Evolutionary conservation across 2,329 filamentous ascomycete genomes (phyloP), one percentile per base, ranked within the genome.

Genomic region (Tolypocladium amazonense): DNA sequence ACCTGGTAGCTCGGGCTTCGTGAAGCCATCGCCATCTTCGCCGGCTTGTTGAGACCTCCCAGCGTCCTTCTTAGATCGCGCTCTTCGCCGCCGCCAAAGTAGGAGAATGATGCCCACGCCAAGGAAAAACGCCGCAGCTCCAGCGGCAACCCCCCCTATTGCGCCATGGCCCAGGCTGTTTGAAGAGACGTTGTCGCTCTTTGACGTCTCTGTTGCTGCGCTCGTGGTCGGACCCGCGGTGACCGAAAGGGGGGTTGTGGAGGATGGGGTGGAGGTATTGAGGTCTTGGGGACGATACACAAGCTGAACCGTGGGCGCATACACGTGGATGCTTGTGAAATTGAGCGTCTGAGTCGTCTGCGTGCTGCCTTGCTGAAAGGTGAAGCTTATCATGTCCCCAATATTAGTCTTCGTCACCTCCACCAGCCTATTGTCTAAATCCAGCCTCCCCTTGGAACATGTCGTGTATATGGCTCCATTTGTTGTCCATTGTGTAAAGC

Each of bases 241-340:
- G 15, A 15, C 38, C 8, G 38, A 41, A 11, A 12, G 7, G 43
- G 43, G 12, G 43, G 43, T 15, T 25, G 23, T 47, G n/a, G 43
- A 25, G 15, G 43, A 5, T n/a, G 20, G 8, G 33, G n/a, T 11
- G 14, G 53, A 14, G 27, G 33, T 20, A 1, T 1, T 23, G 20
- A 23, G 14, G 38, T 55, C 53, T 37, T 55, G 53, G 30, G 27
- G 27, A 8, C 53, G 53, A n/a, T 25, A 55, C 14, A 25, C 23
- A 20, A 55, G 53, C 33, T 55, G 53, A 6, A 55, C 2, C 9
- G 15, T 55, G 2, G 33, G 15, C 1, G 18, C 53, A 0, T 3
- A 3, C 5, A 14, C 30, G 2, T 0, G 0, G 7, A 38, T 5
- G 53, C 20, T n/a, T 0, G 1, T 2, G 25, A 23, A 55, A 3